Conservation (phyloP, 2,329 filamentous ascomycete species). For the Berkeleyomyces rouxiae region DNA sequence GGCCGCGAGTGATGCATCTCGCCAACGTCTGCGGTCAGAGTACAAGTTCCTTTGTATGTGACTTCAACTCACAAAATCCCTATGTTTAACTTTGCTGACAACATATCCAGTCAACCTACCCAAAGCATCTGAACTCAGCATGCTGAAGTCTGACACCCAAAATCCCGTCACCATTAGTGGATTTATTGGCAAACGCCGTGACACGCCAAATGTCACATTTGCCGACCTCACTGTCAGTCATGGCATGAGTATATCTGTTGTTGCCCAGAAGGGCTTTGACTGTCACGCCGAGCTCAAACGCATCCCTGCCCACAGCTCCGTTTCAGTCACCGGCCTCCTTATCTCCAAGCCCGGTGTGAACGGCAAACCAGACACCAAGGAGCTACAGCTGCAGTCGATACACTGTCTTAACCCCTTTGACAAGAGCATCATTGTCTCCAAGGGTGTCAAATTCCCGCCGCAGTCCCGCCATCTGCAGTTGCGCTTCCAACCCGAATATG, state of each 20-base stretch:
- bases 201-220: slow-evolving; percentile 56
- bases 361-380: slow-evolving; percentile 15
- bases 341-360: slow-evolving; percentile 18
- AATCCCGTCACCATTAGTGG: slow-evolving; percentile 35
- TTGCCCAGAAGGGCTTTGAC: slow-evolving; percentile 22
- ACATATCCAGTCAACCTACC: slow-evolving; percentile 6
- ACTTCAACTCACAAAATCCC: not conserved
- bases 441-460: slow-evolving; percentile 56
- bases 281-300: slow-evolving; percentile 28
- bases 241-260: slow-evolving; percentile 22
- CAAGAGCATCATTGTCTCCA: slow-evolving; percentile 57
- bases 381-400: slow-evolving; percentile 30
- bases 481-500: slow-evolving; percentile 52
- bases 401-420: slow-evolving; percentile 57
- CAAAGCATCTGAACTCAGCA: not conserved
- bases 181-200: slow-evolving; percentile 52
- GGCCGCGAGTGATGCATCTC: not conserved
- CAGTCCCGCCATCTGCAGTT: slow-evolving; percentile 72
- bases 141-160: slow-evolving; percentile 10
- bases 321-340: slow-evolving; percentile 28
- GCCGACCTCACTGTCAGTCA: slow-evolving; percentile 33
- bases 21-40: slow-evolving; percentile 1
- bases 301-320: slow-evolving; percentile 35
- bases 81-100: not conserved
- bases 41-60: slow-evolving; percentile 12